Conservation (phyloP, 345 rosid genomes). For the Eucalyptus sp. region DNA sequence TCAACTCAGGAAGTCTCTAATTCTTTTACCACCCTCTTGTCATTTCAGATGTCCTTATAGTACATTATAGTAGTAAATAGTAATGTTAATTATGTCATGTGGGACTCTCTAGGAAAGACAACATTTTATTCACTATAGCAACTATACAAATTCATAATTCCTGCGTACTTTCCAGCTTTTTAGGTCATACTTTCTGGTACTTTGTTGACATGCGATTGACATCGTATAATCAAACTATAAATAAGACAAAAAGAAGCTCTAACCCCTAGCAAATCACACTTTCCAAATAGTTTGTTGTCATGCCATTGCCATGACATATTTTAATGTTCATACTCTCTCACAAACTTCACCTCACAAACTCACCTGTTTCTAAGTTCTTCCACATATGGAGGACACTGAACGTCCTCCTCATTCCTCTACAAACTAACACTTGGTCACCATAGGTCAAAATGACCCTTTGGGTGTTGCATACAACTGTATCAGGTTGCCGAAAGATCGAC, state of each 20-base stretch:
- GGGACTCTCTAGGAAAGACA: not conserved
- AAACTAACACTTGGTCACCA: not conserved
- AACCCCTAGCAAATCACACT: not conserved
- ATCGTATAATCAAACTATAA: not conserved
- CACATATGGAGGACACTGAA: not conserved
- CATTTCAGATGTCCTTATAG: not conserved
- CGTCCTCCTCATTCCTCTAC: not conserved
- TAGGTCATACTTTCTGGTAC: not conserved
- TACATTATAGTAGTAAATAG: not conserved
- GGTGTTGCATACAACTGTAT: not conserved
- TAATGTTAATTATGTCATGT: not conserved
- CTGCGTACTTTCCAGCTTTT: not conserved
- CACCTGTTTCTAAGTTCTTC: not conserved
- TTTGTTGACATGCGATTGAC: not conserved
- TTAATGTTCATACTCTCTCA: not conserved
- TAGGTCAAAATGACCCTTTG: not conserved
- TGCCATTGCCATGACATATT: not conserved
- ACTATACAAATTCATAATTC: not conserved
- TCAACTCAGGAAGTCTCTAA: not conserved
- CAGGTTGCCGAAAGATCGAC: not conserved
- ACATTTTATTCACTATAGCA: not conserved
- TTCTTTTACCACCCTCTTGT: not conserved
- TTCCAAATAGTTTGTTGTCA: not conserved
- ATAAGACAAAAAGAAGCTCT: not conserved
- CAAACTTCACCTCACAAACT: not conserved